phyloP scores from a whole-genome alignment of 225 moss, liverwort and hornwort genomes.

The Rhytidiadelphus loreus region DNA sequence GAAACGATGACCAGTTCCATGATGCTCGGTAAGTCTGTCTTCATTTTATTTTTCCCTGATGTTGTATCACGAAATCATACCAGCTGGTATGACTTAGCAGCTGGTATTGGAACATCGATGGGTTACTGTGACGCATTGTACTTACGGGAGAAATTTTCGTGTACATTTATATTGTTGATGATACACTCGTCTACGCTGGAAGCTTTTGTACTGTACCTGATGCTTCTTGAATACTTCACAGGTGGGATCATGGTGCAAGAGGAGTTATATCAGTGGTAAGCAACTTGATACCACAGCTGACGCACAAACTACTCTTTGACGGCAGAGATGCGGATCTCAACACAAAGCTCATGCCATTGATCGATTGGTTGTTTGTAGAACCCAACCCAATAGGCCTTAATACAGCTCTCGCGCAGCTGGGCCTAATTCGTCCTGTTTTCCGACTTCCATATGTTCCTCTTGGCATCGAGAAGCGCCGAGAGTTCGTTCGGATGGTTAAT shows the following conservation, averaged over 20 bases:
- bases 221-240: neutral
- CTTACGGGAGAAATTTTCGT: neutral
- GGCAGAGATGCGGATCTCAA: slow-evolving; percentile 56
- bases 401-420: slow-evolving; percentile 79
- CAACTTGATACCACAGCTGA: slow-evolving; percentile 73
- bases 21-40: slow-evolving; percentile 47
- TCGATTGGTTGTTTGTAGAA: slow-evolving; percentile 71
- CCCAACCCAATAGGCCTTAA: slow-evolving; percentile 88
- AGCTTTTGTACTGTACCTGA: neutral
- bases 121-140: neutral
- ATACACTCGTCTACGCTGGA: neutral
- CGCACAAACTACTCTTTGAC: slow-evolving; percentile 48
- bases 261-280: slow-evolving; percentile 91
- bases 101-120: neutral
- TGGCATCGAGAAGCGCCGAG: slow-evolving; percentile 37
- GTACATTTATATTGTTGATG: neutral
- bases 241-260: slow-evolving; percentile 64
- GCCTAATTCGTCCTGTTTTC: slow-evolving; percentile 72
- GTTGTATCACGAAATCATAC: neutral
- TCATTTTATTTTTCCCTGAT: neutral
- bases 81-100: neutral
- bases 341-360: slow-evolving; percentile 54
- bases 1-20: slow-evolving; percentile 88
- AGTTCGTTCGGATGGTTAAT: slow-evolving; percentile 68
- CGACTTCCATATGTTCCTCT: slow-evolving; percentile 83